Evolutionary conservation across 1,284 basidiomycete species (phyloP), one percentile per base, ranked within the genome.

Genomic region (Melampsora occidentalis): DNA sequence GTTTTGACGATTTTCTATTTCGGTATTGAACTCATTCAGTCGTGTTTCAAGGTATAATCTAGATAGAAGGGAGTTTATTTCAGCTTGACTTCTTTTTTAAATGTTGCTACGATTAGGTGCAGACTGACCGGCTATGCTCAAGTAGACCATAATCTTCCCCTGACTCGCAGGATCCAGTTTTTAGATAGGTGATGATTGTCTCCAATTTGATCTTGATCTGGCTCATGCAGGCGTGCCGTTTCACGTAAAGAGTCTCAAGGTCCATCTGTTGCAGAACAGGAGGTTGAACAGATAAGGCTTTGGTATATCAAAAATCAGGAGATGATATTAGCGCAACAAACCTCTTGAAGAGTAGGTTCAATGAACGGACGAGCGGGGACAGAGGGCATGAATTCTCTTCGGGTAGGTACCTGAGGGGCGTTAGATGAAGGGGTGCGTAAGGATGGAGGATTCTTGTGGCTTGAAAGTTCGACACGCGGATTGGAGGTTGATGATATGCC

Each of bases 101-200:
- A 59, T 5, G 25, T 59, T 4, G 20, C 18, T 59, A 20, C 48
- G 5, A 35, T n/a, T 28, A 65, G 16, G 53, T 2, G 48, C 25
- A 22, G 28, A 49, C 39, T 31, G 66, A 75, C 71, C 57, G 68
- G 25, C 63, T 67, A 35, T 75, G 49, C 6, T 53, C 33, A 31
- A 75, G 59, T 66, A 53, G 68, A 22, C 71, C 71, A 31, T 42
- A 62, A 46, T 75, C 71, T 53, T 75, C 71, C 46, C 64, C 71
- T 39, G 71, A 42, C 18, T 31, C 33, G 33, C 65, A 75, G 16
- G 59, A 49, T 33, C 71, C 71, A 31, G 64, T 68, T 35, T 61
- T 49, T 39, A 67, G 57, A 5, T 48, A 35, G 42, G 35, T 68
- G 35, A 75, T 18, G 49, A 75, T 75, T 25, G 39, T 35, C 53